These are phyloP conservation scores for Rhizophlyctis rosea DNA, from an alignment of 192 early-diverging fungal genomes.

Conservation along the genomic window DNA sequence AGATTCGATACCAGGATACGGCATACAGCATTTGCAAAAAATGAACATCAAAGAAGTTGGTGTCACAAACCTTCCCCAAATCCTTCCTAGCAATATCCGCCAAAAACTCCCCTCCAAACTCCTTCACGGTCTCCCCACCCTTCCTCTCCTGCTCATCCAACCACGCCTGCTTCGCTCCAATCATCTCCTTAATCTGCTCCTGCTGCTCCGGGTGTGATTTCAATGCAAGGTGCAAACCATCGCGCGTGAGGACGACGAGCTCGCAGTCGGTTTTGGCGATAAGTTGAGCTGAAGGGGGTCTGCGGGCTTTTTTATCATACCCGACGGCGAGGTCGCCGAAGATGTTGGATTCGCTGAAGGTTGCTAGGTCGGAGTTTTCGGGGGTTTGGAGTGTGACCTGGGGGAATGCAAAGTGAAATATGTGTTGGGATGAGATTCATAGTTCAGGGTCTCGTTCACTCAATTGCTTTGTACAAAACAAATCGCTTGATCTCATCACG, in stretches of 20 bases:
- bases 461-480: not conserved
- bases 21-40: too few species aligned
- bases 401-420: not conserved
- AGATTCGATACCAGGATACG: too few species aligned
- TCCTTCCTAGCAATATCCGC: conserved; percentile 40
- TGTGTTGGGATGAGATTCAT: not conserved
- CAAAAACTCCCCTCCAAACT: conserved; percentile 49
- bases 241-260: conserved; percentile 37
- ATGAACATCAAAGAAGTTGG: conserved; percentile 7
- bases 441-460: not conserved
- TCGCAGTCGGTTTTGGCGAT: conserved; percentile 32
- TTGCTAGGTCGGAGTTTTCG: conserved; percentile 1
- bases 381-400: not conserved
- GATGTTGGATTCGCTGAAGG: conserved; percentile 21
- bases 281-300: conserved; percentile 31
- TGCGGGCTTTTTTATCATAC: conserved; percentile 34
- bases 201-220: conserved; percentile 18
- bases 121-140: conserved; percentile 8
- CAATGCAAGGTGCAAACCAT: conserved; percentile 35
- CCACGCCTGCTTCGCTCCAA: conserved; percentile 24
- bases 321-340: conserved; percentile 43
- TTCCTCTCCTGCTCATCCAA: conserved; percentile 27
- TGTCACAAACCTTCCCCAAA: conserved; percentile 30
- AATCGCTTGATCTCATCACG: not conserved
- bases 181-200: conserved; percentile 13